Evolutionary conservation across 1,284 basidiomycete genomes (phyloP).

Genomic region (Sanguinoderma infundibulare): DNA sequence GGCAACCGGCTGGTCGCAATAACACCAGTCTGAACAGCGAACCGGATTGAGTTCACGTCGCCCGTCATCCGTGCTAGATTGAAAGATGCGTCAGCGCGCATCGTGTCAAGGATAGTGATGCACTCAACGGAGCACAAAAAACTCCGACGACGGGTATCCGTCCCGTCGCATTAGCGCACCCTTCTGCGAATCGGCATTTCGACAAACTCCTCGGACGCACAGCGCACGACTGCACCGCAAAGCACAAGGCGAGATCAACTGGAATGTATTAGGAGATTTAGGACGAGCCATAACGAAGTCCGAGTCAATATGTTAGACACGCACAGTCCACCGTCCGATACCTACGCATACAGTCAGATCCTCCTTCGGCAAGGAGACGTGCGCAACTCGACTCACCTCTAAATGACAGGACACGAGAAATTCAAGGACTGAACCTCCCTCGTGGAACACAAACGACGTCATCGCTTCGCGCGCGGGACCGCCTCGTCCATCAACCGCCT

Average conservation of each 20-base stretch:
- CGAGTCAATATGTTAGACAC: not conserved
- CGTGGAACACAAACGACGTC: too few species aligned
- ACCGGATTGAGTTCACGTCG: not conserved
- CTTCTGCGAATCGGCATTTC: too few species aligned
- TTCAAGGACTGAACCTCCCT: too few species aligned
- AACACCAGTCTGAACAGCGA: not conserved
- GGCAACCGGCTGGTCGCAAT: not conserved
- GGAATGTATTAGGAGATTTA: not conserved
- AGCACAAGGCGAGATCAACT: too few species aligned
- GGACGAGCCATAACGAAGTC: not conserved
- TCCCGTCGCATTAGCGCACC: too few species aligned
- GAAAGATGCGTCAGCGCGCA: not conserved
- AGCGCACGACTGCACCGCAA: too few species aligned
- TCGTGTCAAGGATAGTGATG: not conserved
- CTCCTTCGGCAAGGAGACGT: not conserved
- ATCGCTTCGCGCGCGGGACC: constrained; percentile 7
- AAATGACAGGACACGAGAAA: too few species aligned
- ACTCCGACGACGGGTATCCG: not conserved
- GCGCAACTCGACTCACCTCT: not conserved
- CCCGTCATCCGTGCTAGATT: not conserved
- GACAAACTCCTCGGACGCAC: too few species aligned
- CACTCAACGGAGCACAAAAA: not conserved
- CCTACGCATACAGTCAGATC: not conserved
- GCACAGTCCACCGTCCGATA: not conserved
- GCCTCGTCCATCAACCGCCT: constrained; percentile 11